Conservation (phyloP, 306 rosid genomes). For the Prunus padus region DNA sequence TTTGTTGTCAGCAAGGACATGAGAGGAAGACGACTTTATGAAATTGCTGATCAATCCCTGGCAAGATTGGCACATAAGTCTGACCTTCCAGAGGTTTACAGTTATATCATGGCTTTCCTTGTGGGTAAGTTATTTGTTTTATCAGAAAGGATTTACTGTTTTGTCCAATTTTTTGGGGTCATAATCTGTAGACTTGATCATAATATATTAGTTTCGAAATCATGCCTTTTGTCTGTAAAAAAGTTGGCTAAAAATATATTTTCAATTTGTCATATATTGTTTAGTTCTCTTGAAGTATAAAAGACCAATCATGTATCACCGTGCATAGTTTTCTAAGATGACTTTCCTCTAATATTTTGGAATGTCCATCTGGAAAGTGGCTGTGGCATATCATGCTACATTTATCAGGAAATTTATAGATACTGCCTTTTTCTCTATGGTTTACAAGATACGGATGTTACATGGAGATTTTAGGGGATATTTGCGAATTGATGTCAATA, state of each 20-base stretch:
- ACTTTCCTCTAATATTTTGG: not conserved
- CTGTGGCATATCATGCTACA: not conserved
- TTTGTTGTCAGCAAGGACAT: constrained; percentile 83
- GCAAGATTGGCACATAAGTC: constrained; percentile 70
- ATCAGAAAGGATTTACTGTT: constrained; percentile 13
- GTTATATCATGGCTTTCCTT: constrained; percentile 76
- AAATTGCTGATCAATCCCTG: constrained; percentile 65
- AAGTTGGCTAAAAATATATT: not conserved
- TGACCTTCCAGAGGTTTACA: constrained; percentile 64
- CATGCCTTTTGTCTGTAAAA: not conserved
- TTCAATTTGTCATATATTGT: not conserved
- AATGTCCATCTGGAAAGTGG: not conserved
- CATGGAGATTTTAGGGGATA: not conserved
- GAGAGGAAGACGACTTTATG: constrained; percentile 79
- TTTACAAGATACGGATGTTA: not conserved
- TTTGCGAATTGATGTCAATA: not conserved
- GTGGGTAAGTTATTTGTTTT: constrained; percentile 45
- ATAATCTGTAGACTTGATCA: not conserved
- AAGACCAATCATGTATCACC: not conserved
- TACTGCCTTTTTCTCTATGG: not conserved
- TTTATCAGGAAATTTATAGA: not conserved
- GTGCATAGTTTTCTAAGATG: not conserved
- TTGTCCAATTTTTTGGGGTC: not conserved
- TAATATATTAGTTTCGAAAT: not conserved
- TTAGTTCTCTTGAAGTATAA: not conserved